Conservation (phyloP, 2,329 filamentous ascomycete species). For the Clarireedia sp. region DNA sequence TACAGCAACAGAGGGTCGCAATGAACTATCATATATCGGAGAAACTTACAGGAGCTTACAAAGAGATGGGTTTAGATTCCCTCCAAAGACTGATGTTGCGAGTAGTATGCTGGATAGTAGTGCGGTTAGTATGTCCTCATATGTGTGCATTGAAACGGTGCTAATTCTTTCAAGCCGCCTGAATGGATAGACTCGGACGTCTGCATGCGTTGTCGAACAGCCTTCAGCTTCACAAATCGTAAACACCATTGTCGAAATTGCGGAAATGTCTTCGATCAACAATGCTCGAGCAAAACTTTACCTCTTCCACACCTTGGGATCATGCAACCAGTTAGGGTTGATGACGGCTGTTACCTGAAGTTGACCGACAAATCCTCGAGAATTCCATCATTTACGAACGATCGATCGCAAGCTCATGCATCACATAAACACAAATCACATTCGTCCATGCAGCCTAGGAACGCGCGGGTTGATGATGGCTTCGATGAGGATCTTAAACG, state of each 20-base stretch:
- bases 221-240: constrained; percentile 95
- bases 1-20: constrained; percentile 74
- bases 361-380: constrained; percentile 66
- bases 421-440: constrained; percentile 56
- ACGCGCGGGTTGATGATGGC: constrained; percentile 76
- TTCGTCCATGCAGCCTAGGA: constrained; percentile 76
- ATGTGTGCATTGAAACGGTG: not conserved
- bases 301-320: constrained; percentile 91
- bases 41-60: constrained; percentile 81
- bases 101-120: constrained; percentile 97
- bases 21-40: constrained; percentile 76
- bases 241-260: constrained; percentile 99
- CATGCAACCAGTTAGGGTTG: constrained; percentile 80
- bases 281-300: constrained; percentile 83
- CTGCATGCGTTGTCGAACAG: constrained; percentile 92
- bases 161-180: constrained; percentile 55
- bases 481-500: constrained; percentile 94
- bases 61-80: constrained; percentile 80
- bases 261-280: constrained; percentile 92
- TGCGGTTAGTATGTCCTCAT: constrained; percentile 54
- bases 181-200: constrained; percentile 98
- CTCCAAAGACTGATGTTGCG: constrained; percentile 76
- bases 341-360: constrained; percentile 90
- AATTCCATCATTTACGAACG: constrained; percentile 31
- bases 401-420: constrained; percentile 39